Base-by-base conservation (phyloP, 2,329 filamentous ascomycete species). In the Leptographium flavum region DNA sequence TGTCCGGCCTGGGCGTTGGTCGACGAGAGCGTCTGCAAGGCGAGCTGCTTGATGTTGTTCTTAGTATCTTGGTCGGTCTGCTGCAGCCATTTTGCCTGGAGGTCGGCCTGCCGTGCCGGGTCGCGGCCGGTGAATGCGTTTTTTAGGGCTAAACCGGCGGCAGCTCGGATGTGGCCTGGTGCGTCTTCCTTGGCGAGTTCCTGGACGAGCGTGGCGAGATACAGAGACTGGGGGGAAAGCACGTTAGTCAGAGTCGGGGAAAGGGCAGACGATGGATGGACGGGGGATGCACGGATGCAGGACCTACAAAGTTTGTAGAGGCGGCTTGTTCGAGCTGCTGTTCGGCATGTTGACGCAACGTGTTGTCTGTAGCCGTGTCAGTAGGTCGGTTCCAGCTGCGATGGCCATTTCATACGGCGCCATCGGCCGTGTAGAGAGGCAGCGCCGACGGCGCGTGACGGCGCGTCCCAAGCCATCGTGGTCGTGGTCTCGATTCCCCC, bases 91-190 rank as follows among this genome's bases (percentile, higher is more conserved):
- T 93, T 87, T 60, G 79, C 75, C 69, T 96, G 92, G 47, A 96
- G 78, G 62, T 93, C 84, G 60, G 85, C 82, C 67, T 94, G 80
- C 60, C 87, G 83, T 58, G 79, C 70, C 59, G 81, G 81, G 66
- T 98, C 92, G 72, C 92, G 83, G 59, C 88, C 85, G 60, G 86
- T 87, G 70, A 98, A 96, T 58, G 92, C 84, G 74, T 98, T 98
- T 71, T 98, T 98, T 60, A 98, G 73, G 56, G 92, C 90, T 57
- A 98, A 78, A 78, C 88, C 92, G 57, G 92, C 92, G 55, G 92
- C 90, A 56, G 86, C 83, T 73, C 92, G 83, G 61, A 95, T 92
- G 60, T 86, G 77, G 53, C 83, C 76, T 60, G 84, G 74, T 54
- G 83, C 81, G 55, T 77, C 74, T 60, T 96, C 90, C 67, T 95